Percentiles rank a stretch among this genome's conserved stretches.
These are phyloP conservation scores for Encephalitozoon hellem DNA, from an alignment of 371 early-diverging fungal species.

Conservation along the genomic window DNA sequence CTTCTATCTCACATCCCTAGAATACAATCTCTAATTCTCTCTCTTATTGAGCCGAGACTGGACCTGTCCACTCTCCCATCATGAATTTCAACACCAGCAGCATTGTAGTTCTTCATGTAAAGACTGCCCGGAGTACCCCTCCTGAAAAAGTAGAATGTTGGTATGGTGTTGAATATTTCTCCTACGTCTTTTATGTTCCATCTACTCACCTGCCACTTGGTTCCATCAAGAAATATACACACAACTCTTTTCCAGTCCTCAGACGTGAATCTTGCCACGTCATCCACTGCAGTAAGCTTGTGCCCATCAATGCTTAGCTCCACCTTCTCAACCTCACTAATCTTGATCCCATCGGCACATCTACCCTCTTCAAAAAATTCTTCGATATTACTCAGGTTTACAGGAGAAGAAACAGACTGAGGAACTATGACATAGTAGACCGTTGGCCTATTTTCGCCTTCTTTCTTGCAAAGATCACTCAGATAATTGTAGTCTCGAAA, in stretches of 20 bases:
- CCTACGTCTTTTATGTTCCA: constrained; percentile 63
- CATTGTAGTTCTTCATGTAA: not conserved
- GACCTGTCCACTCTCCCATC: not conserved
- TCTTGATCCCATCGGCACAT: not conserved
- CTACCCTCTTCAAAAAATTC: constrained; percentile 1
- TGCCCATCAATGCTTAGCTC: not conserved
- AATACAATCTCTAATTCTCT: not conserved
- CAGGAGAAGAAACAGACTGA: constrained; percentile 2
- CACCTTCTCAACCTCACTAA: not conserved
- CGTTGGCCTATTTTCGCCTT: not conserved
- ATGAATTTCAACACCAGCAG: not conserved
- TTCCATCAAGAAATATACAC: constrained; percentile 74
- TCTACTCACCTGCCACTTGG: constrained; percentile 78
- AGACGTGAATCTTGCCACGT: constrained; percentile 12
- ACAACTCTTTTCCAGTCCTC: constrained; percentile 68
- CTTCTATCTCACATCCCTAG: not conserved
- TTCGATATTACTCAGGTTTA: constrained; percentile 25
- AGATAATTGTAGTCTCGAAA: constrained; percentile 15
- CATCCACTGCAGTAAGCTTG: constrained; percentile 15
- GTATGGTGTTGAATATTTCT: constrained; percentile 13
- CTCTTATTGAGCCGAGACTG: not conserved
- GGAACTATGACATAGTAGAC: constrained; percentile 29
- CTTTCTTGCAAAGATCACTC: not conserved
- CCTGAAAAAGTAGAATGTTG: constrained; percentile 9
- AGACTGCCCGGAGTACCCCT: not conserved